Evolutionary conservation across 371 early-diverging fungal species (phyloP).

Genomic region (Mortierella sp.): DNA sequence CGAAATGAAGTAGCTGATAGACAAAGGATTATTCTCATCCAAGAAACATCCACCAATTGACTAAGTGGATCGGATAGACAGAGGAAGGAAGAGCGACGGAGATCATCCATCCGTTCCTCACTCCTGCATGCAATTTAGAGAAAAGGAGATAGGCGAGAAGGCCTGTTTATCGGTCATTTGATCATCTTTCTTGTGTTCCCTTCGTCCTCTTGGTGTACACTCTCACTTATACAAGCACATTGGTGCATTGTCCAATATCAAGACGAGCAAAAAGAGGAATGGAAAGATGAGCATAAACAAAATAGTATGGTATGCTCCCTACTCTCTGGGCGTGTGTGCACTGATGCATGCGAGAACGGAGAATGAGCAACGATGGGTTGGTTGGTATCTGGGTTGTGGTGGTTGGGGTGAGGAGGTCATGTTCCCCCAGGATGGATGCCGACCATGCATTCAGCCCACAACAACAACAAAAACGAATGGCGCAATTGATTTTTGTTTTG

Average conservation of each 20-base stretch:
- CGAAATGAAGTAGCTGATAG: neutral
- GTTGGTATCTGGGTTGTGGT: no score
- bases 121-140: neutral
- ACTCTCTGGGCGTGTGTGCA: no score
- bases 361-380: no score
- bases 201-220: neutral
- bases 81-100: neutral
- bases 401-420: no score
- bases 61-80: neutral
- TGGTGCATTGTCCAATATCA: neutral
- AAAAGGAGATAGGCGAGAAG: neutral
- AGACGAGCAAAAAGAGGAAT: neutral
- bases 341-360: no score
- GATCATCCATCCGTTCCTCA: neutral
- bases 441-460: neutral
- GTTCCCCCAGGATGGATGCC: no score
- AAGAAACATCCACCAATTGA: neutral
- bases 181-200: neutral
- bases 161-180: neutral
- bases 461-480: neutral
- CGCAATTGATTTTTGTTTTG: constrained; percentile 6
- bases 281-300: neutral
- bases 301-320: neutral
- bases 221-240: neutral
- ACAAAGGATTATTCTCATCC: neutral